Conservation (phyloP, 208 protist species). For the Wallacemonas rigidus region DNA sequence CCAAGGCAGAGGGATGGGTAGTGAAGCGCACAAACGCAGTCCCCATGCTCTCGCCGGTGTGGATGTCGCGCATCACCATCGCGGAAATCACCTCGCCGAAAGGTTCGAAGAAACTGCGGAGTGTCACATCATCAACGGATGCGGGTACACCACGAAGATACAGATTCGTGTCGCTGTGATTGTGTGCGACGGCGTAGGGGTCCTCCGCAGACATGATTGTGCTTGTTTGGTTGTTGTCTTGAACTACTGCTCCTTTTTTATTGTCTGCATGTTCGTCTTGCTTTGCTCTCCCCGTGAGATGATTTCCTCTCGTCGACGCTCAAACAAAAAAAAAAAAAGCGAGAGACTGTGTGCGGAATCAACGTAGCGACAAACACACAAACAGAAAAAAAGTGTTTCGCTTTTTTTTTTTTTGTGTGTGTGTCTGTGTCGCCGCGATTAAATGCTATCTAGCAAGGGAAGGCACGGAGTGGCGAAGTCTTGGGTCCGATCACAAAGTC, state of each 20-base stretch:
- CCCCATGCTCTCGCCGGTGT: slow-evolving; percentile 53
- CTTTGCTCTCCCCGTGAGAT: too few relatives aligned
- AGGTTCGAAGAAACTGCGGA: slow-evolving; percentile 29
- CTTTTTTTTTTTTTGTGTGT: slow-evolving; percentile 5
- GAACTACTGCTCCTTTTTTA: too few relatives aligned
- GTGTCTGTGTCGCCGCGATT: not conserved
- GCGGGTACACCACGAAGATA: slow-evolving; percentile 39
- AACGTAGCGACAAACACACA: too few relatives aligned
- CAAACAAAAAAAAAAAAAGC: too few relatives aligned
- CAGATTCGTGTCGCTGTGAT: slow-evolving; percentile 43
- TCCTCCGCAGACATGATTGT: slow-evolving; percentile 5
- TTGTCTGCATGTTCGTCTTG: too few relatives aligned
- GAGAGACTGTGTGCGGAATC: too few relatives aligned
- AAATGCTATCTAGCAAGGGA: too few relatives aligned
- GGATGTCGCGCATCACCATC: slow-evolving; percentile 50
- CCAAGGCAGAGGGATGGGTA: slow-evolving; percentile 22
- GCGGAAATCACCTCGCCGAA: slow-evolving; percentile 30
- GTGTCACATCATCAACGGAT: slow-evolving; percentile 23
- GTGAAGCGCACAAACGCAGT: slow-evolving; percentile 56
- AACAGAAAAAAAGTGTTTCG: not conserved
- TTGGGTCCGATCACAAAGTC: too few relatives aligned
- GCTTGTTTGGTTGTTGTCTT: too few relatives aligned
- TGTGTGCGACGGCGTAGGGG: not conserved
- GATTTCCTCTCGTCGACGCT: too few relatives aligned
- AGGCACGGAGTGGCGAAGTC: too few relatives aligned